Evolutionary conservation across 1,139 yeast genomes (phyloP), one percentile per base, ranked within the genome.

Genomic region (Sugiyamaella grinbergsii): DNA sequence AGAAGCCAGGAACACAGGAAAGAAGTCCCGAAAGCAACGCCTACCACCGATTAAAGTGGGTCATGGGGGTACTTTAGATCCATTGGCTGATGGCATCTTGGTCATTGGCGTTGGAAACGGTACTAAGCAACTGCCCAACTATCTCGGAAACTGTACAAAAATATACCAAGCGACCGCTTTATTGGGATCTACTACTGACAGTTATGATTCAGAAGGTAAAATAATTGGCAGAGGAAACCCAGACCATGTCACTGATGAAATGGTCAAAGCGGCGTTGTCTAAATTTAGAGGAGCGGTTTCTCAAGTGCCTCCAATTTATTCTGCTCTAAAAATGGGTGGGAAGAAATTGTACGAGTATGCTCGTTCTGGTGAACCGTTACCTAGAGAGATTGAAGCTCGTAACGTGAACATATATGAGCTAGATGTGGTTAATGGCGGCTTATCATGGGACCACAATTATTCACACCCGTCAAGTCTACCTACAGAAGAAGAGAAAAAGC

Each of bases 21-120:
- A 31, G 63, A 65, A 67, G 77, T 61, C 65, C 75, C 76, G 58
- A 68, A 78, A 68, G 67, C 77, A 71, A 77, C 73, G 71, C 66
- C 74, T 70, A 66, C 66, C 72, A 15, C 82, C 82, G 61, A 80
- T 91, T 26, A 93, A 94, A 64, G 85, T 93, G 73, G 99, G 99
- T 1, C 99, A 94, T 68, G 99, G 98, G 5, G 99, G 99, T 5
- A 93, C 99, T 0, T 74, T 94, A 41, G 99, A 94, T 64, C 98
- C 98, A 0, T 69, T 89, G 51, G 99, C 99, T 0, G 82, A 90
- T 26, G 99, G 99, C 6, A 93, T 93, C 1, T 69, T 93, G 53
- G 94, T 94, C 1, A 77, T 94, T 53, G 99, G 98, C 3, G 80
- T 94, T 22, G 97, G 97, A 7, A 59, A 74, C 1, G 98, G 98